Conservation (phyloP, 116 monocot genomes). For the Phalaenopsis hybrid region DNA sequence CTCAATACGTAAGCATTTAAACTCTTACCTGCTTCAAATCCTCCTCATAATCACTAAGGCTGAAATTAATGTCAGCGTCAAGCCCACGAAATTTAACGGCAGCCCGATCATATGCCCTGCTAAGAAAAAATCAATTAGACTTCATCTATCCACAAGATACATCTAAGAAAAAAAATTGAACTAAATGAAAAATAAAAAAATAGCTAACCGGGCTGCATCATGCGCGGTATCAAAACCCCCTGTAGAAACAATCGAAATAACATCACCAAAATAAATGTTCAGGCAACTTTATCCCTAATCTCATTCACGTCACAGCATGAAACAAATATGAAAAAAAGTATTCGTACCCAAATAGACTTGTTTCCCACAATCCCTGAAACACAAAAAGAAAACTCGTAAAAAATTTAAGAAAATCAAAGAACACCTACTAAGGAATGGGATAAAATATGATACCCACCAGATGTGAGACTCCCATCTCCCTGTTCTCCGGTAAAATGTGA, state of each 20-base stretch:
- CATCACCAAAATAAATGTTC: neutral
- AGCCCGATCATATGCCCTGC: conserved; percentile 55
- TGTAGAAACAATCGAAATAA: conserved; percentile 2
- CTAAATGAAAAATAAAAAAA: neutral
- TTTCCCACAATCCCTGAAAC: conserved; percentile 54
- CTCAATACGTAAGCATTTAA: neutral
- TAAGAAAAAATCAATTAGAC: neutral
- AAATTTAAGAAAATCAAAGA: neutral
- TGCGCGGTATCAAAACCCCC: conserved; percentile 61
- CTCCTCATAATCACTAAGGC: conserved; percentile 39
- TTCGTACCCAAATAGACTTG: conserved; percentile 50
- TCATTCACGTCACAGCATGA: too few species aligned
- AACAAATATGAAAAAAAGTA: neutral
- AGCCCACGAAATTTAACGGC: conserved; percentile 49
- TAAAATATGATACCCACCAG: conserved; percentile 31
- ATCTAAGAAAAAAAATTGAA: neutral
- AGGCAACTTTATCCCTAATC: neutral
- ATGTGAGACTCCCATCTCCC: conserved; percentile 97
- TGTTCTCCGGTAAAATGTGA: conserved; percentile 85
- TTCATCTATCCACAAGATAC: too few species aligned
- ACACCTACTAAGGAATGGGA: neutral
- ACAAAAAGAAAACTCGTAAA: neutral
- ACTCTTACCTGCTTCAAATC: conserved; percentile 43
- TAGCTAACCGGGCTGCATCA: conserved; percentile 41
- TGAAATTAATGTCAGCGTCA: conserved; percentile 54